Conservation (phyloP, 2,329 filamentous ascomycete genomes). For the Fusarium hainanense region DNA sequence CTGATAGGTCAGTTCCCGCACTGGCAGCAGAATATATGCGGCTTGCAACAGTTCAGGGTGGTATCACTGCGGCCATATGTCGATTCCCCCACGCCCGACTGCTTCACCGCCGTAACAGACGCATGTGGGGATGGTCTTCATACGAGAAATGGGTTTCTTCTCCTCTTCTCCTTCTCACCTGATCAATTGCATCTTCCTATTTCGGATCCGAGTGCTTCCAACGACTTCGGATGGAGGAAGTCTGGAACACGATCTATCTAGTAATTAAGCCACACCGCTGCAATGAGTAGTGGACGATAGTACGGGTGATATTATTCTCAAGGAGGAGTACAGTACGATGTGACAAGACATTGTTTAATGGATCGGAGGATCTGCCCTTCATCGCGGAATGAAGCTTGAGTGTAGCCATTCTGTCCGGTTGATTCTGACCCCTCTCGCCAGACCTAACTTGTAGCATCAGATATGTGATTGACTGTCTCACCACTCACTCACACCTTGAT, state of each 20-base stretch:
- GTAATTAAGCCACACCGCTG: constrained; percentile 33
- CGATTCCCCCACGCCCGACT: constrained; percentile 27
- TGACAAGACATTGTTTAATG: background rate
- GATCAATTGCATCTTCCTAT: constrained; percentile 28
- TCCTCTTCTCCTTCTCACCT: constrained; percentile 28
- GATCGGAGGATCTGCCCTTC: background rate
- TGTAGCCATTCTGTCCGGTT: background rate
- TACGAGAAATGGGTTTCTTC: constrained; percentile 24
- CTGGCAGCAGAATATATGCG: constrained; percentile 29
- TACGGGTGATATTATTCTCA: background rate
- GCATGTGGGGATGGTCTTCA: constrained; percentile 23
- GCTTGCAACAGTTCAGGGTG: constrained; percentile 30
- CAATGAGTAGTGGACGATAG: background rate
- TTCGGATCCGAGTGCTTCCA: constrained; percentile 19
- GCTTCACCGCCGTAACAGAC: constrained; percentile 34
- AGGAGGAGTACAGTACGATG: background rate
- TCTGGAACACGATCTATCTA: constrained; percentile 21
- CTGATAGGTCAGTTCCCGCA: constrained; percentile 24
- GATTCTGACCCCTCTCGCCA: background rate
- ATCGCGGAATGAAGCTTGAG: background rate
- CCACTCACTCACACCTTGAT: background rate
- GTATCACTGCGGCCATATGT: constrained; percentile 37
- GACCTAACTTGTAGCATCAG: background rate
- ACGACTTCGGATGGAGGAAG: constrained; percentile 4
- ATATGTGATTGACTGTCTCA: constrained; percentile 2